Conservation (phyloP, 352 stramenopile species). For the Elongisporangium prolatum region DNA sequence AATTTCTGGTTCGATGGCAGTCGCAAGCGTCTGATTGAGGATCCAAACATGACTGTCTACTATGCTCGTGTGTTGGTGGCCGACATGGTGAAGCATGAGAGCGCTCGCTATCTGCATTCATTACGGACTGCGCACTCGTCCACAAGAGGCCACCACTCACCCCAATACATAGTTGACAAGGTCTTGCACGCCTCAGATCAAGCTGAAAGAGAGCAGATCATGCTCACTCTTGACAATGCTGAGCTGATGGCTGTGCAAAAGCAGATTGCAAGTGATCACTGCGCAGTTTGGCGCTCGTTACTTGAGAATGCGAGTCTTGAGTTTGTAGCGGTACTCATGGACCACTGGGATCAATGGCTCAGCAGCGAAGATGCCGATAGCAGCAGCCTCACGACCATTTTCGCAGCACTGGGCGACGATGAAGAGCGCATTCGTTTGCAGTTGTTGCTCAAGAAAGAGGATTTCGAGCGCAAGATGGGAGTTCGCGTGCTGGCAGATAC, state of each 20-base stretch:
- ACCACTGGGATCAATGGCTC: slow-evolving; percentile 36
- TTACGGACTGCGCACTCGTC: slow-evolving; percentile 8
- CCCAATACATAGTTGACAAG: slow-evolving; percentile 2
- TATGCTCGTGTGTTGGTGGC: slow-evolving; percentile 62
- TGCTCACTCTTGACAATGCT: slow-evolving; percentile 16
- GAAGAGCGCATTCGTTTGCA: slow-evolving; percentile 28
- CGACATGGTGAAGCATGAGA: slow-evolving; percentile 48
- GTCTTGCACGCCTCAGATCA: slow-evolving; percentile 16
- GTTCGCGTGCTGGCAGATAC: not conserved
- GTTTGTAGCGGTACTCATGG: slow-evolving; percentile 30
- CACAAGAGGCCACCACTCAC: slow-evolving; percentile 7
- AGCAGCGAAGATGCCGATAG: not conserved
- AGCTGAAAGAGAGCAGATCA: slow-evolving; percentile 20
- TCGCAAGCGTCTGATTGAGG: slow-evolving; percentile 37
- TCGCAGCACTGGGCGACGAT: slow-evolving; percentile 25
- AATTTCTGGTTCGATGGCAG: slow-evolving; percentile 84
- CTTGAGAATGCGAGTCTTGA: slow-evolving; percentile 32
- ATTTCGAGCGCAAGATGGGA: slow-evolving; percentile 18
- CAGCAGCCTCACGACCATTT: slow-evolving; percentile 21
- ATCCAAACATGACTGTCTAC: slow-evolving; percentile 47
- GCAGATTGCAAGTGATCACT: slow-evolving; percentile 13
- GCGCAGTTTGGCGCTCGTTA: slow-evolving; percentile 21
- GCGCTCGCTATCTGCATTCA: slow-evolving; percentile 17
- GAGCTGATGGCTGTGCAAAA: slow-evolving; percentile 12
- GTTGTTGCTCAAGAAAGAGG: slow-evolving; percentile 31